Base-by-base conservation (phyloP, 2,329 filamentous ascomycete species). In the Cryphonectria japonica region DNA sequence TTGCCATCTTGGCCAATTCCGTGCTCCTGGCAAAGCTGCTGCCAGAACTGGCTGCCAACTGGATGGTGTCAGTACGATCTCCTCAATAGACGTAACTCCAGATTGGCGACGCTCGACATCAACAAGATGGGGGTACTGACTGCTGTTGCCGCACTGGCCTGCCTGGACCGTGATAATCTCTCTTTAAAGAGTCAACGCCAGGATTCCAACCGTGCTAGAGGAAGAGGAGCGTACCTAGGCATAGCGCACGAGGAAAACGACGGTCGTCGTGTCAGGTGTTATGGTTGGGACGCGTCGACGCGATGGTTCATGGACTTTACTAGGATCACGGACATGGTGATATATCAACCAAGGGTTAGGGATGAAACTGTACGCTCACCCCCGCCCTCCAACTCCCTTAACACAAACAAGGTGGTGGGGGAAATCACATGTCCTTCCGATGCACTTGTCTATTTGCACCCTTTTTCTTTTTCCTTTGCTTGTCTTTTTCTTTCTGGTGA, bases 131-230 rank as follows among this genome's bases (percentile, higher is more conserved):
- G 64, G 43, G 41, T 67, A 92, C 93, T 86, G 81, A 97, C 95
- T 95, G 89, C 95, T 98, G 85, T 98, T 98, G 88, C 95, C 96
- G 88, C 96, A 98, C 84, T 98, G 96, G 88, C 96, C 96, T 75
- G 97, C 95, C 85, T 99, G 96, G 78, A 99, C 92, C 74, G 97
- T 99, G 83, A 99, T 99, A 78, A 99, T 99, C 89, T 99, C 96
- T 83, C 96, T 98, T 77, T 1, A 69, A 22, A 26, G 11, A 3
- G 72, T 78, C 60, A 77, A 72, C 22, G 5, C 26, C 62, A 65
- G 13, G 9, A 32, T 39, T 52, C 14, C 4, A n/a, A 19, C 32
- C 1, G 37, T 8, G 11, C 1, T 4, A 32, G 9, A 39, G 54
- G 22, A 29, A 7, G 13, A 9, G 6, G 26, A 59, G 29, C n/a